These are phyloP conservation scores for Populus tomentosa DNA, from an alignment of 441 rosid species.

Conservation along the genomic window DNA sequence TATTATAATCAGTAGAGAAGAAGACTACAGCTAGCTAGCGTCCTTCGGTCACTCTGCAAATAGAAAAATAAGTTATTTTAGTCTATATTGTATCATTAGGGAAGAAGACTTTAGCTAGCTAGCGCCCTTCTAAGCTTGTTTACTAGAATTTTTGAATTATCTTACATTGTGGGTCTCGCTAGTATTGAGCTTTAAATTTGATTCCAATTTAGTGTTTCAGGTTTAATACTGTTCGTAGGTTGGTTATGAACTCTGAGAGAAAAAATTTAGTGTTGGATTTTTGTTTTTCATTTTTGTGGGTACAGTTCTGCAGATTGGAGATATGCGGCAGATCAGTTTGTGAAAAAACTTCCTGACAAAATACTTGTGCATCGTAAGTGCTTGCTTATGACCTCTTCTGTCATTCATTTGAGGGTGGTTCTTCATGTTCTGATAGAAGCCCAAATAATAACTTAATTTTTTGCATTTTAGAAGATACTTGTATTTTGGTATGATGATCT, in stretches of 20 bases:
- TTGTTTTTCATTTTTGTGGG: neutral
- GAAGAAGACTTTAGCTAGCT: neutral
- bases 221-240: neutral
- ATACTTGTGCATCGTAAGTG: slow-evolving; percentile 86
- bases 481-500: neutral
- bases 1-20: neutral
- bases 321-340: slow-evolving; percentile 85
- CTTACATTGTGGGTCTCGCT: neutral
- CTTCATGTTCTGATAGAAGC: neutral
- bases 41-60: neutral
- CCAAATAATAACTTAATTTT: neutral
- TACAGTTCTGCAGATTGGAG: slow-evolving; percentile 86
- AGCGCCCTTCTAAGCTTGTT: neutral
- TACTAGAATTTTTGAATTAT: neutral
- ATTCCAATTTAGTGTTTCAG: neutral
- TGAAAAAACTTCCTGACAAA: slow-evolving; percentile 76
- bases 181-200: neutral
- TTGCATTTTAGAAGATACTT: neutral
- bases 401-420: neutral
- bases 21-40: neutral
- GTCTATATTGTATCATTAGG: neutral
- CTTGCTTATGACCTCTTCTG: neutral
- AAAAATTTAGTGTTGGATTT: neutral
- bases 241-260: slow-evolving; percentile 1
- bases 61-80: neutral